phyloP scores from a whole-genome alignment of 805 yeast species.

The Suhomyces sp. region DNA sequence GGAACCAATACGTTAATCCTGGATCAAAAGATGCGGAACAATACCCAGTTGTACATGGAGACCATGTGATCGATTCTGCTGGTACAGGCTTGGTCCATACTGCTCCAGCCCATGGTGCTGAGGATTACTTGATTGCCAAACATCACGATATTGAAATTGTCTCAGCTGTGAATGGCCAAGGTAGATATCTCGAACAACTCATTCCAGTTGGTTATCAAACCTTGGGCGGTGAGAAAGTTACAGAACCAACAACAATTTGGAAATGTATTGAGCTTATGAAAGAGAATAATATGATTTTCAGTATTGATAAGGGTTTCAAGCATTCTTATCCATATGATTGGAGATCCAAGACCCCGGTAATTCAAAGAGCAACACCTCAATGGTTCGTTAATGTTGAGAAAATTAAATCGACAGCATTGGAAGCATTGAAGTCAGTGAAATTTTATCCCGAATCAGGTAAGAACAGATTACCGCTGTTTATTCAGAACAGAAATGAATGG shows the following conservation, averaged over 20 bases:
- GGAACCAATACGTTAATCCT: constrained; percentile 55
- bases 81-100: constrained; percentile 97
- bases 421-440: constrained; percentile 58
- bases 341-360: constrained; percentile 95
- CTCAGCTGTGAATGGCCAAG: constrained; percentile 79
- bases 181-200: constrained; percentile 56
- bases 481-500: constrained; percentile 86
- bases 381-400: constrained; percentile 89
- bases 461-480: constrained; percentile 69
- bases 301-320: constrained; percentile 48
- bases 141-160: constrained; percentile 54
- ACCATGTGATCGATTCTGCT: constrained; percentile 73
- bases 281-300: constrained; percentile 45
- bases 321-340: constrained; percentile 97
- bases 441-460: constrained; percentile 76
- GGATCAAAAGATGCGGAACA: constrained; percentile 30
- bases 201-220: constrained; percentile 47
- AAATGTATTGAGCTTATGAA: constrained; percentile 57
- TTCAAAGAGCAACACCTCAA: constrained; percentile 92
- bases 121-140: constrained; percentile 77
- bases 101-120: constrained; percentile 98
- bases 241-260: constrained; percentile 23
- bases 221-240: constrained; percentile 44
- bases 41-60: constrained; percentile 72
- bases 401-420: constrained; percentile 62